A percentile compares a stretch with the other conserved stretches of the same genome.
These are phyloP conservation scores for Metroxylon sagu DNA, from an alignment of 176 grass and related monocot species.

Conservation along the genomic window DNA sequence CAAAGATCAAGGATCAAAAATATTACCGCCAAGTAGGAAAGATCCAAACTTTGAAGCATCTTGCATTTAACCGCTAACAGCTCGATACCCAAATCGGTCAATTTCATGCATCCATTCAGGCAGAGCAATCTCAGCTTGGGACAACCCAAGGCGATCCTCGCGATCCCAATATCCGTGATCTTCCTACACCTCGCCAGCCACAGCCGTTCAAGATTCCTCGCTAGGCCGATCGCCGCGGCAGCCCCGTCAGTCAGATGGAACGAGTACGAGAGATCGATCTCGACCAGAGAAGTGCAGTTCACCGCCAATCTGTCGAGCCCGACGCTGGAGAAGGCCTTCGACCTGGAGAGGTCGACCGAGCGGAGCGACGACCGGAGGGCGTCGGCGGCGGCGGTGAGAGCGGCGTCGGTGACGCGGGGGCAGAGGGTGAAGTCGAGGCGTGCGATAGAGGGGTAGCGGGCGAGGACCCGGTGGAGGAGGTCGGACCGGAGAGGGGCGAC, in stretches of 20 bases:
- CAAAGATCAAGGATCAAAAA: slow-evolving; percentile 4
- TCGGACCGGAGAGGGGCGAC: slow-evolving; percentile 62
- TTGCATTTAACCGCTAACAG: slow-evolving; percentile 67
- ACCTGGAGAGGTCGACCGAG: slow-evolving; percentile 61
- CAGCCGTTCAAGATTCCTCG: slow-evolving; percentile 21
- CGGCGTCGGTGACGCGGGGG: slow-evolving; percentile 36
- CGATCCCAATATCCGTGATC: slow-evolving; percentile 71
- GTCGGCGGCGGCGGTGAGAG: slow-evolving; percentile 14
- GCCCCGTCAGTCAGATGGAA: slow-evolving; percentile 45
- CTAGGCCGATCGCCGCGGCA: slow-evolving; percentile 32
- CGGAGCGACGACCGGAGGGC: slow-evolving; percentile 8
- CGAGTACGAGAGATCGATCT: slow-evolving; percentile 73
- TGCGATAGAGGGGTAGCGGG: slow-evolving; percentile 29
- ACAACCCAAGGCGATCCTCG: slow-evolving; percentile 70
- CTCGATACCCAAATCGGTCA: slow-evolving; percentile 60
- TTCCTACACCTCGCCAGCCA: slow-evolving; percentile 54
- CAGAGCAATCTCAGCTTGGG: slow-evolving; percentile 45
- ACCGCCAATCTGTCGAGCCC: slow-evolving; percentile 40
- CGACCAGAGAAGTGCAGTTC: slow-evolving; percentile 29
- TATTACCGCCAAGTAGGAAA: slow-evolving; percentile 75
- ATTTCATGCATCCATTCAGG: slow-evolving; percentile 65
- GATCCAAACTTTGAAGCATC: slow-evolving; percentile 47
- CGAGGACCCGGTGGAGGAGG: slow-evolving; percentile 35
- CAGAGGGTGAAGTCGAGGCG: slow-evolving; percentile 71
- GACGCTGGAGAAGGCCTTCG: slow-evolving; percentile 34